phyloP scores from a whole-genome alignment of 2,329 filamentous ascomycete species.

The Hypocrella siamensis region DNA sequence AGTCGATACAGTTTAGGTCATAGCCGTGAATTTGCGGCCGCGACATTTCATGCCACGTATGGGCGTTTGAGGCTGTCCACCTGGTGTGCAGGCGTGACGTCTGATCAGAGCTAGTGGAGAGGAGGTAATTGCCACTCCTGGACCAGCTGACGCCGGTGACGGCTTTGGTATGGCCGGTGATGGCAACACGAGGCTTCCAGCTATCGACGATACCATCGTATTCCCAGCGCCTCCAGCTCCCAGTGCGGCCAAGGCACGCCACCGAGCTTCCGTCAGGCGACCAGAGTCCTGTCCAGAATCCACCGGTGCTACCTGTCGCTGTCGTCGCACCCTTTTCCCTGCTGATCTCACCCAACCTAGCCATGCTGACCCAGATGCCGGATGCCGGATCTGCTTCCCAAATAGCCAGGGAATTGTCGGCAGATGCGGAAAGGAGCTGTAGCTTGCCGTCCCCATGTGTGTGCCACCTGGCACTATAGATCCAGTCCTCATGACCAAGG shows the following conservation, averaged over 20 bases:
- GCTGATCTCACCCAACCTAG: conserved; percentile 83
- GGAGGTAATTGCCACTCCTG: conserved; percentile 62
- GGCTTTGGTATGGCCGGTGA: conserved; percentile 71
- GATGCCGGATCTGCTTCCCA: conserved; percentile 78
- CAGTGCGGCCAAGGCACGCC: conserved; percentile 74
- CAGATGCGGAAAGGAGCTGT: conserved; percentile 76
- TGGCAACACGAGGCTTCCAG: conserved; percentile 64
- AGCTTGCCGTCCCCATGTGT: conserved; percentile 33
- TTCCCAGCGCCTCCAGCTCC: conserved; percentile 82
- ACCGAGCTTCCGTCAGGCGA: conserved; percentile 60
- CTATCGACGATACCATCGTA: conserved; percentile 42
- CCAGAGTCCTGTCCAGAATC: conserved; percentile 95
- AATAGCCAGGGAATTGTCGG: conserved; percentile 85
- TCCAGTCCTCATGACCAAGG: conserved; percentile 95
- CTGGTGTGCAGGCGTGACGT: conserved; percentile 76
- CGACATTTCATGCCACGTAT: conserved; percentile 89
- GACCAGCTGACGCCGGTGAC: conserved; percentile 79
- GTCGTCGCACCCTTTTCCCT: conserved; percentile 91
- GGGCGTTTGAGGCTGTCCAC: conserved; percentile 41
- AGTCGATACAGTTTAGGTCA: conserved; percentile 86
- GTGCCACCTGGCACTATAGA: conserved; percentile 75
- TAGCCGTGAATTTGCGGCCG: conserved; percentile 96
- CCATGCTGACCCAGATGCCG: conserved; percentile 79
- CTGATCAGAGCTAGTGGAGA: conserved; percentile 84
- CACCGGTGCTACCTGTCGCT: conserved; percentile 86